phyloP scores from a whole-genome alignment of 768 basidiomycete genomes.

The Suillus bovinus region DNA sequence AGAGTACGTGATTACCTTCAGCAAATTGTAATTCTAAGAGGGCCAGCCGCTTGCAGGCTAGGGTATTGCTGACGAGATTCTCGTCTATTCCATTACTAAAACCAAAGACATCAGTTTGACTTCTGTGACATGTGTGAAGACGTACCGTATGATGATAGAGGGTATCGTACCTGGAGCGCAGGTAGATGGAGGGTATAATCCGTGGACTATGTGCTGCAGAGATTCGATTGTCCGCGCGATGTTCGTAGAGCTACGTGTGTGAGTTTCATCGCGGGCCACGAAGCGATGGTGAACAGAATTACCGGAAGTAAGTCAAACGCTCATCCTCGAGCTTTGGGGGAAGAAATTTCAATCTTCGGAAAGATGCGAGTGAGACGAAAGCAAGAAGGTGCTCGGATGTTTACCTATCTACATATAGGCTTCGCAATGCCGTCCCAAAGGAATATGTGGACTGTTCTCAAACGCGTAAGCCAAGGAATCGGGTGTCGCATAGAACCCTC shows the following conservation, averaged over 20 bases:
- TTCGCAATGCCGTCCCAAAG: slow-evolving; percentile 58
- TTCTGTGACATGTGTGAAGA: neutral
- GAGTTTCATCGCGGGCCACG: neutral
- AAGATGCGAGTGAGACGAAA: neutral
- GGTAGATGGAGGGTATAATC: neutral
- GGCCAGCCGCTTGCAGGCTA: slow-evolving; percentile 67
- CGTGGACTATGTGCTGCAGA: neutral
- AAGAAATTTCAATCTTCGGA: slow-evolving; percentile 60
- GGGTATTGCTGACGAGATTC: slow-evolving; percentile 68
- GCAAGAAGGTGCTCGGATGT: slow-evolving; percentile 11
- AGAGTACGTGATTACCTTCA: slow-evolving; percentile 42
- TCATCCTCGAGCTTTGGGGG: slow-evolving; percentile 32
- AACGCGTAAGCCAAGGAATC: slow-evolving; percentile 4
- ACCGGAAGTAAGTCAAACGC: neutral
- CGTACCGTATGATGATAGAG: slow-evolving; percentile 56
- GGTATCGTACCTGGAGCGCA: slow-evolving; percentile 21
- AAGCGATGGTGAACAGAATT: neutral
- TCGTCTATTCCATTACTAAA: slow-evolving; percentile 68
- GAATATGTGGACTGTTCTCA: slow-evolving; percentile 58
- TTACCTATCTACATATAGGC: slow-evolving; percentile 68
- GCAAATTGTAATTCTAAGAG: slow-evolving; percentile 64
- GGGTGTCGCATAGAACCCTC: neutral
- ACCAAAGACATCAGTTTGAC: neutral
- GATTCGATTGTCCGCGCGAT: neutral
- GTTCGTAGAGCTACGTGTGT: neutral